Evolutionary conservation across 2,329 filamentous ascomycete species (phyloP).

Genomic region (Aspergillus japonicus): DNA sequence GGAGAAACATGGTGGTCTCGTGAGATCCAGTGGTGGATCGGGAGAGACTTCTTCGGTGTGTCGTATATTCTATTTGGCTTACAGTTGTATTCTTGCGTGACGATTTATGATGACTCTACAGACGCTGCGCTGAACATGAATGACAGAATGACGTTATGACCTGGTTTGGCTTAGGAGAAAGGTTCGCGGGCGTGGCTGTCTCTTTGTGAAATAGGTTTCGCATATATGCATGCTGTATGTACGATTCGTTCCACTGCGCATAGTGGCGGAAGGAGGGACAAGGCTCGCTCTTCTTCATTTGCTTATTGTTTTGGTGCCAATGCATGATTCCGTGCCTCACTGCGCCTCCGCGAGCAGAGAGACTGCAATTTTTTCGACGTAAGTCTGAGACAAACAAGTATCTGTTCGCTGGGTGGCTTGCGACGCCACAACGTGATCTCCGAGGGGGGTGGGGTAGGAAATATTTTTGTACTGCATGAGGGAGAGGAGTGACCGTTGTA

Average conservation of each 20-base stretch:
- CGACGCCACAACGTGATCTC: too few species aligned
- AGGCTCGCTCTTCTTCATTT: not conserved
- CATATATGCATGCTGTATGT: not conserved
- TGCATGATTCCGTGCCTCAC: not conserved
- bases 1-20: not conserved
- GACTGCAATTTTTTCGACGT: not conserved
- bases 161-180: not conserved
- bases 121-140: not conserved
- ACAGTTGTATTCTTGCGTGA: not conserved
- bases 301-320: not conserved
- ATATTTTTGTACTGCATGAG: too few species aligned
- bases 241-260: not conserved
- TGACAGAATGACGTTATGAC: not conserved
- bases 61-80: not conserved
- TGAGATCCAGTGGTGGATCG: not conserved
- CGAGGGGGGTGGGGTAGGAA: too few species aligned
- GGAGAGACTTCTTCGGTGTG: not conserved
- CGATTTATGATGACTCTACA: not conserved
- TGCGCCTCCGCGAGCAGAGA: not conserved
- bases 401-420: too few species aligned
- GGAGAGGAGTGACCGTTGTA: too few species aligned
- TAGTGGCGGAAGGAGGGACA: not conserved
- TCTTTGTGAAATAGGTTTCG: not conserved
- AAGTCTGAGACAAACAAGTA: slow-evolving; percentile 6
- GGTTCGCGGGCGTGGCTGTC: not conserved